Evolutionary conservation across 306 rosid species (phyloP), one percentile per base, ranked within the genome.

Genomic region (Bauhinia variegata): DNA sequence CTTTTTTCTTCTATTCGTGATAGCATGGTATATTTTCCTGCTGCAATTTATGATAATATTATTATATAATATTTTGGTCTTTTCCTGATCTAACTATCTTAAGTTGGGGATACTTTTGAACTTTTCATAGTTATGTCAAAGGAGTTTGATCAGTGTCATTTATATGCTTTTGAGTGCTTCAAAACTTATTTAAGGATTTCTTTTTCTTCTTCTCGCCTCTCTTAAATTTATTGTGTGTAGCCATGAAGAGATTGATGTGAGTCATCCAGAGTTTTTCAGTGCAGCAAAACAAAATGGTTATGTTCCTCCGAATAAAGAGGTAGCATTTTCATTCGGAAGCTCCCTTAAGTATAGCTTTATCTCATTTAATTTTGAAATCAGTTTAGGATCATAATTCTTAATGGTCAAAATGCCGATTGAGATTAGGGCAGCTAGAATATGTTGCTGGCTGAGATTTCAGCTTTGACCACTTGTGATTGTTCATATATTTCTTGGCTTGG

Each of bases 241-340:
- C 79, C 98, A 93, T 89, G 96, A 93, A 89, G 98, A 93, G 84
- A 81, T 84, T 30, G 98, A 93, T 30, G 97, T 89, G 77, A 93
- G 95, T 81, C 97, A 93, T 88, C 98, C 96, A 31, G 98, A 93
- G 32, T 89, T 93, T 83, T 89, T 84, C 77, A 79, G 91, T 74
- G 71, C 88, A 9, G 98, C 96, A 67, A 93, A 86, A 81, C 88
- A 12, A 8, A 89, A 86, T 16, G 88, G 91, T 57, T 93, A 93
- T 54, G 80, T 85, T 80, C 97, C 98, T 60, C 95, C 98, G 51
- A 89, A 83, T 71, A 85, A 86, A 82, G 97, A 89, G 96, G 98
- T 91, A 50, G 66, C 3, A 63, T 55, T 65, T 74, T 72, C 53
- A 60, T 62, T 38, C 60, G 44, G 31, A 75, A 71, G 67, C 64